Evolutionary conservation across 1,284 basidiomycete genomes (phyloP).

Genomic region (Amylostereum areolatum): DNA sequence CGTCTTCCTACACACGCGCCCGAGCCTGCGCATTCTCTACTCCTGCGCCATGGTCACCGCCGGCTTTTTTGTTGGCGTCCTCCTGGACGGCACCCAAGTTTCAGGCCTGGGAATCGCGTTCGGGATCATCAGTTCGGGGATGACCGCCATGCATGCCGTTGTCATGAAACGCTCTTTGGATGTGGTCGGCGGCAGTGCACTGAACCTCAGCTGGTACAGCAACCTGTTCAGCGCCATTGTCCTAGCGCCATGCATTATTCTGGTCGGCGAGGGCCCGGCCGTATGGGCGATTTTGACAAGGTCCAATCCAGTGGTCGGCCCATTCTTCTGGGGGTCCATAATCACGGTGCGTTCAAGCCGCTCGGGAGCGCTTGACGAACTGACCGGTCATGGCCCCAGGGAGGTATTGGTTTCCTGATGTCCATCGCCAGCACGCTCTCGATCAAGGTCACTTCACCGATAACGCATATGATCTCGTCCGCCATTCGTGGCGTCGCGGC

Average conservation of each 20-base stretch:
- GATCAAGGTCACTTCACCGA: slow-evolving; percentile 88
- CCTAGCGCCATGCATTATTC: slow-evolving; percentile 59
- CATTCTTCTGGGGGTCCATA: slow-evolving; percentile 72
- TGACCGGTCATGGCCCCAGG: no score
- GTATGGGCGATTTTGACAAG: slow-evolving; percentile 55
- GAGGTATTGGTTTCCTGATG: slow-evolving; percentile 81
- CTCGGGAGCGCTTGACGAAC: background rate
- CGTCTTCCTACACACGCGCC: slow-evolving; percentile 64
- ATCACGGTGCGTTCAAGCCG: slow-evolving; percentile 51
- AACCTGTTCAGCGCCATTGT: slow-evolving; percentile 69
- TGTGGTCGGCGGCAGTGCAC: slow-evolving; percentile 72
- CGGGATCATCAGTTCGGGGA: slow-evolving; percentile 71
- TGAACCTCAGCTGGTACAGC: slow-evolving; percentile 80
- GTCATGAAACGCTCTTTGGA: slow-evolving; percentile 78
- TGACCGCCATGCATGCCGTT: slow-evolving; percentile 79
- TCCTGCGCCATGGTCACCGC: slow-evolving; percentile 72
- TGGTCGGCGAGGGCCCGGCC: slow-evolving; percentile 65
- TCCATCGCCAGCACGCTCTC: slow-evolving; percentile 84
- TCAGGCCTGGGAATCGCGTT: slow-evolving; percentile 63
- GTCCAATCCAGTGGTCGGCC: slow-evolving; percentile 38
- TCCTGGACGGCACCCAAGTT: slow-evolving; percentile 64
- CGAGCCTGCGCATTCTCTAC: slow-evolving; percentile 63
- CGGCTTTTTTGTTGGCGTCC: slow-evolving; percentile 83
- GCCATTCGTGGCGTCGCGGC: slow-evolving; percentile 80
- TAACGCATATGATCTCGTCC: slow-evolving; percentile 89